Base-by-base conservation (phyloP, 441 rosid species). In the Populus hybrid region DNA sequence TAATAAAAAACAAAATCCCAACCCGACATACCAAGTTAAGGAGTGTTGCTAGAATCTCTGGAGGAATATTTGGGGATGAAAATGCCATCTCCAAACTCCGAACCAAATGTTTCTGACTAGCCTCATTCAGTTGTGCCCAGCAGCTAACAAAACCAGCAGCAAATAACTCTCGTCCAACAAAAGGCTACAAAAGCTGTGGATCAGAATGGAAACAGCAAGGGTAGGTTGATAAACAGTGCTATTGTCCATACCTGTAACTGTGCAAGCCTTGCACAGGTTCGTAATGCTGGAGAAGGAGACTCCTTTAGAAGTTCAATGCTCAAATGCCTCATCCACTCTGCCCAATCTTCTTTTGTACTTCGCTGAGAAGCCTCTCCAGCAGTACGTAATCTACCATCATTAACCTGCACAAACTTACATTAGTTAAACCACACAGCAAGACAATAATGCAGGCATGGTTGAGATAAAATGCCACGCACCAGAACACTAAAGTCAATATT, bases 311-410 rank as follows among this genome's bases (percentile, higher is more conserved):
- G 95, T 83, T 97, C 98, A 89, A 97, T 97, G 87, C 99, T 97
- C 81, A 97, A 95, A 89, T 97, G 99, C 88, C 99, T 88, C 99
- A 97, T 97, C 99, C 99, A 97, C 84, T 97, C 99, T 73, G 97
- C 98, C 99, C 99, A 97, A 78, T 97, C 99, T 90, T 97, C 99
- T 84, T 89, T 95, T 63, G 99, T 97, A 80, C 99, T 95, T 76
- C 99, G 98, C 73, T 97, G 99, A 83, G 99, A 97, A 85, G 99
- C 99, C 84, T 97, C 99, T 77, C 99, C 98, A 79, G 99, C 99
- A 76, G 97, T 87, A 72, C 97, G 95, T 76, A 97, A 87, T 69
- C 93, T 90, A 74, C 90, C 93, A 86, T 93, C 98, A 90, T 97
- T 97, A 67, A 95, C 97, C 99, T 97, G 79, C 23, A 77, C 50